Conservation (phyloP, 2,329 filamentous ascomycete species). For the Microcera coccophila region DNA sequence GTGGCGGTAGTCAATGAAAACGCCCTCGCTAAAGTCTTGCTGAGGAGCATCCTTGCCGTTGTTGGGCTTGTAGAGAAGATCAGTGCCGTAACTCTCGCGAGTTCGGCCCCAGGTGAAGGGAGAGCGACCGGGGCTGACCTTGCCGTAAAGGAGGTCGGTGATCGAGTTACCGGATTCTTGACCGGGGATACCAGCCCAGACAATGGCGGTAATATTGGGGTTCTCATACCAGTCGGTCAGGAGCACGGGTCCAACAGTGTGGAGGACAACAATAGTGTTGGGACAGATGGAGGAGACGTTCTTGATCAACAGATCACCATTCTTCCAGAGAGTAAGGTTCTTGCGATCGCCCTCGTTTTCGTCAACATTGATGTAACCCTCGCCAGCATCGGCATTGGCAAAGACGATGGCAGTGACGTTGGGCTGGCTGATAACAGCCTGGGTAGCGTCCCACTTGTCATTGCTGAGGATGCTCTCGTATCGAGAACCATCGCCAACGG, state of each 20-base stretch:
- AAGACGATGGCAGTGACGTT: constrained; percentile 77
- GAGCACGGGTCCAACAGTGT: constrained; percentile 77
- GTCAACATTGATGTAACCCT: constrained; percentile 80
- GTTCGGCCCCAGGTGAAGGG: constrained; percentile 76
- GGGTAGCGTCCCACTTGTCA: constrained; percentile 58
- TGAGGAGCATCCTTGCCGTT: constrained; percentile 65
- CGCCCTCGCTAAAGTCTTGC: constrained; percentile 69
- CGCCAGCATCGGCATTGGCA: constrained; percentile 80
- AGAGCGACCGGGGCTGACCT: constrained; percentile 71
- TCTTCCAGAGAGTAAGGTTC: constrained; percentile 85
- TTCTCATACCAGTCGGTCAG: constrained; percentile 70
- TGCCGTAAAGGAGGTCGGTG: constrained; percentile 78
- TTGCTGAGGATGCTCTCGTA: constrained; percentile 67
- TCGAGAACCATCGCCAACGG: constrained; percentile 53
- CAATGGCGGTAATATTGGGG: constrained; percentile 76
- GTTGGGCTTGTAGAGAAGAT: constrained; percentile 65
- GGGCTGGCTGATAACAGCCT: constrained; percentile 57
- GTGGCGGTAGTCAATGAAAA: constrained; percentile 68
- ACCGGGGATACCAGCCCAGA: constrained; percentile 78
- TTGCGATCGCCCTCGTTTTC: constrained; percentile 85
- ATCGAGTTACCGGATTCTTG: constrained; percentile 80
- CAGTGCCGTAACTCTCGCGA: constrained; percentile 63
- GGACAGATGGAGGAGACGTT: constrained; percentile 73
- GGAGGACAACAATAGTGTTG: constrained; percentile 90
- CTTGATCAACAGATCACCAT: constrained; percentile 75